phyloP scores from a whole-genome alignment of 2,329 filamentous ascomycete species.

The Nothomitra cinnamomea region DNA sequence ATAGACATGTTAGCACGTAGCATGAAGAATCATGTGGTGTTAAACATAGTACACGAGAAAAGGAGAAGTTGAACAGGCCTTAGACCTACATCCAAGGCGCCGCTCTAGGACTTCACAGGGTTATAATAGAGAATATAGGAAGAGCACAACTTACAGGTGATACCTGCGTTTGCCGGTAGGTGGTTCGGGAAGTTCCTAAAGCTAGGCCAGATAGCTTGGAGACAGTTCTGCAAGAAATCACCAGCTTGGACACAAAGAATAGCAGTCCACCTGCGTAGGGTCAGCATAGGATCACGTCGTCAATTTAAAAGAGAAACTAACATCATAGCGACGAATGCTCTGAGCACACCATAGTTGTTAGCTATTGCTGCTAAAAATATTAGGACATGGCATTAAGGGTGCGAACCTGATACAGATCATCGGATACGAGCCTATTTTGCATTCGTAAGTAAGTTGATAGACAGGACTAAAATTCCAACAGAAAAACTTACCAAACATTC shows the following conservation, averaged over 20 bases:
- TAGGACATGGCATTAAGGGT: slow-evolving; percentile 9
- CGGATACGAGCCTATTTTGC: slow-evolving; percentile 18
- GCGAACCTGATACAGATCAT: slow-evolving; percentile 23
- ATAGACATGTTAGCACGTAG: neutral
- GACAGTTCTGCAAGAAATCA: slow-evolving; percentile 17
- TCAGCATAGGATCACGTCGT: neutral
- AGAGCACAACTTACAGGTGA: slow-evolving; percentile 8
- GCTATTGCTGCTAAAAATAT: neutral
- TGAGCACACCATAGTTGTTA: slow-evolving; percentile 5
- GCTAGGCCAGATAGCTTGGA: slow-evolving; percentile 22
- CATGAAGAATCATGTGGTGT: slow-evolving; percentile 7
- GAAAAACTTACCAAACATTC: slow-evolving; percentile 21
- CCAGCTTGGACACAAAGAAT: slow-evolving; percentile 29
- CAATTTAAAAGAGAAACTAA: neutral
- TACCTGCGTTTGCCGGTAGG: slow-evolving; percentile 17
- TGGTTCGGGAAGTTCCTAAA: slow-evolving; percentile 23
- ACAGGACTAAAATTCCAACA: neutral
- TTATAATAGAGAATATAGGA: slow-evolving; percentile 7
- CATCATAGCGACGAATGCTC: slow-evolving; percentile 26
- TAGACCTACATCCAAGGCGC: neutral
- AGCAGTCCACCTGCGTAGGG: slow-evolving; percentile 24
- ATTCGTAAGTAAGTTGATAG: neutral
- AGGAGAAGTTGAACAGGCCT: slow-evolving; percentile 6
- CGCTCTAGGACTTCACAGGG: neutral
- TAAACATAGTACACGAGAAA: slow-evolving; percentile 8